A percentile compares a stretch with the other conserved stretches of the same genome.
Conservation (phyloP, 768 basidiomycete species). For the Pleurotus djamor region DNA sequence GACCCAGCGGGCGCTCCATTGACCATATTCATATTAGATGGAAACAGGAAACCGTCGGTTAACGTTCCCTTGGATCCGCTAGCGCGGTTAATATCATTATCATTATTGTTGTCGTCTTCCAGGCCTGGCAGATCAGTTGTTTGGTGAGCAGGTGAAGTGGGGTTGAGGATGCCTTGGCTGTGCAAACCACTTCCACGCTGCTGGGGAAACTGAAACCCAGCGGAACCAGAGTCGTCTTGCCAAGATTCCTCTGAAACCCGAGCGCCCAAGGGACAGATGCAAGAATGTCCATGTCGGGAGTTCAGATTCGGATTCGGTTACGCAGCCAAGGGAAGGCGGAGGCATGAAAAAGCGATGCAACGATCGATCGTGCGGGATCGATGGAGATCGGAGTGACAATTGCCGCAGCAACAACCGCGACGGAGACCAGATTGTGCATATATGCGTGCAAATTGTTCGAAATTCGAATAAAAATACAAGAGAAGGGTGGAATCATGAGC, state of each 20-base stretch:
- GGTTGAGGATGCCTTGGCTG: conserved; percentile 9
- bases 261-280: not conserved
- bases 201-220: conserved; percentile 1
- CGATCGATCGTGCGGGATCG: not conserved
- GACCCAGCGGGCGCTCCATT: conserved; percentile 8
- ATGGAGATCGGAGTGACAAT: not conserved
- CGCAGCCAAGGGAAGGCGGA: not conserved
- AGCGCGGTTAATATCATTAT: not conserved
- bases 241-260: not conserved
- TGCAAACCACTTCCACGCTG: not conserved
- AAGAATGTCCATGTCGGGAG: not conserved
- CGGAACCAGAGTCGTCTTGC: not conserved
- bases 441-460: too few species aligned
- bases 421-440: too few species aligned
- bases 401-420: not conserved
- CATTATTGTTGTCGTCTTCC: not conserved
- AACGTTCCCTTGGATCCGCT: conserved; percentile 1
- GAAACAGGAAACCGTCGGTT: conserved; percentile 4
- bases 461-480: not conserved
- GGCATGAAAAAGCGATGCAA: not conserved
- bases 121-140: conserved; percentile 5
- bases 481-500: conserved; percentile 3
- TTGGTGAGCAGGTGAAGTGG: conserved; percentile 16
- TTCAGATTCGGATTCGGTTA: not conserved
- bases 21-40: not conserved